phyloP scores from a whole-genome alignment of 1,284 basidiomycete species.

The Veloboletus limbatus region DNA sequence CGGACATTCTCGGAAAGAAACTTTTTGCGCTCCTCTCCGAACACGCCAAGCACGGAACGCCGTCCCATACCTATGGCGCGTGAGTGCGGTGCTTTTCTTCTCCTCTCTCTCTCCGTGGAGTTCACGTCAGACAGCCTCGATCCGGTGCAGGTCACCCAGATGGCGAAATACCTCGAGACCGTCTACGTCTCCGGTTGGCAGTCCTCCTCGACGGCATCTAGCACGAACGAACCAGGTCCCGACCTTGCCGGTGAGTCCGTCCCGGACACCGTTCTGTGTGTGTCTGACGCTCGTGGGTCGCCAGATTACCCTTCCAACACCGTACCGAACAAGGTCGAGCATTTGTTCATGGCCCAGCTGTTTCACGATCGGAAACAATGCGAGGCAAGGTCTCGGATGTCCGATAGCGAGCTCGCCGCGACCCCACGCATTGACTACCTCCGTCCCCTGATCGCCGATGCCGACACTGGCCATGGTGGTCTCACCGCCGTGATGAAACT shows the following conservation, averaged over 20 bases:
- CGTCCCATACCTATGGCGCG: conserved; percentile 97
- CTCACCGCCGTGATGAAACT: conserved; percentile 80
- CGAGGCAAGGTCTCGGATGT: conserved; percentile 69
- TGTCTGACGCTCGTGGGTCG: background rate
- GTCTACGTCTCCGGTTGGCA: conserved; percentile 99
- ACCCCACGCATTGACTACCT: conserved; percentile 65
- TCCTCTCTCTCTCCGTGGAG: too few relatives aligned
- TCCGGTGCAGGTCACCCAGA: conserved; percentile 96
- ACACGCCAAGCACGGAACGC: conserved; percentile 69
- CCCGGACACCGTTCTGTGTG: background rate
- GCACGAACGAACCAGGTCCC: conserved; percentile 93
- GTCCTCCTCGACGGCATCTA: conserved; percentile 88
- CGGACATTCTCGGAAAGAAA: conserved; percentile 85
- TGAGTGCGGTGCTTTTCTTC: too few relatives aligned
- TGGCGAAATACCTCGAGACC: conserved; percentile 98
- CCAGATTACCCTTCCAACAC: conserved; percentile 92
- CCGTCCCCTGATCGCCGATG: conserved; percentile 76
- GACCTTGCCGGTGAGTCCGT: conserved; percentile 84
- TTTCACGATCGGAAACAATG: conserved; percentile 88
- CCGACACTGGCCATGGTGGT: conserved; percentile 83
- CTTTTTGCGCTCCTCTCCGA: conserved; percentile 70
- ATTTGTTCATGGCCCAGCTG: conserved; percentile 84
- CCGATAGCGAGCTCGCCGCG: conserved; percentile 71
- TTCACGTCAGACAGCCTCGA: too few relatives aligned
- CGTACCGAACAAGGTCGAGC: conserved; percentile 90